Evolutionary conservation across 345 rosid species (phyloP), one percentile per base, ranked within the genome.

Genomic region (Lepidium aucheri): DNA sequence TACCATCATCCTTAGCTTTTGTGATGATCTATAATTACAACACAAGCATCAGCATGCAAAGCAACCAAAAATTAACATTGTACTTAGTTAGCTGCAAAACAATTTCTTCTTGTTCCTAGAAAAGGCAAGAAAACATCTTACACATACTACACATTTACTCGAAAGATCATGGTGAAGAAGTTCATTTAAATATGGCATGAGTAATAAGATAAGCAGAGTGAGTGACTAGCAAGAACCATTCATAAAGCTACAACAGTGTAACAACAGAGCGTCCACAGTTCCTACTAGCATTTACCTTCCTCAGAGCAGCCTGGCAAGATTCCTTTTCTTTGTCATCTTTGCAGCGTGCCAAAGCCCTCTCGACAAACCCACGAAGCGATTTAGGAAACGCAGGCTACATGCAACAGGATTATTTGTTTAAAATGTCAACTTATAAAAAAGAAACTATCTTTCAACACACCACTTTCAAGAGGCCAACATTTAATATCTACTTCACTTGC

Each of bases 321-420:
- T 67, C 78, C 47, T 69, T 79, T 76, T 87, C 86, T 61, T 79
- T 74, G 36, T 95, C 98, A 82, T 78, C 86, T 70, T 84, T 83
- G 80, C 96, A 89, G 39, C 85, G 90, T 68, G 83, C 77, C 68
- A 95, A 70, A 72, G 86, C 98, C 74, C 96, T 95, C 79, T 91
- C 98, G 39, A 89, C 97, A 76, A 85, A 95, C 61, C 83, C 86
- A 38, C 85, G 77, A 26, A 95, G 79, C 5, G 99, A 89, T 68
- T 79, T 85, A 0, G 96, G 99, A 70, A 91, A 84, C 63, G 60
- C 86, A 79, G 84, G 79, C 99, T 95, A 83, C 73, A 77, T 64
- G 73, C 38, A 77, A 62, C 5, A 9, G 2, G 44, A 53, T 41
- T 65, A 35, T 50, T 64, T 49, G 60, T 57, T 63, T 56, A 38